Evolutionary conservation across 441 rosid genomes (phyloP).

Genomic region (Gossypium laxum): DNA sequence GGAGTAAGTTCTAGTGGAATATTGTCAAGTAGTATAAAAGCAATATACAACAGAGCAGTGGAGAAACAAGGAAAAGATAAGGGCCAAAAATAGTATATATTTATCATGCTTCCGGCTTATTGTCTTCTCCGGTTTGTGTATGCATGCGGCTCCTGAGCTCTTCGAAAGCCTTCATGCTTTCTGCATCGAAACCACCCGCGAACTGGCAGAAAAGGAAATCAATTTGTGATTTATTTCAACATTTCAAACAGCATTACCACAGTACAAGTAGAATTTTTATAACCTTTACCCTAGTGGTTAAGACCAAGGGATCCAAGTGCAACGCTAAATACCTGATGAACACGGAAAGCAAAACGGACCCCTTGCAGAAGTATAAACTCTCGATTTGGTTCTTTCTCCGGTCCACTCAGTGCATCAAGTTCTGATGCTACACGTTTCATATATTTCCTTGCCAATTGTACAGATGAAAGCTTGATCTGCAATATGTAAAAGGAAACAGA

Average conservation of each 20-base stretch:
- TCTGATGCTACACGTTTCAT: slow-evolving; percentile 86
- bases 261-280: not conserved
- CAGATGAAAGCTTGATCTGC: slow-evolving; percentile 94
- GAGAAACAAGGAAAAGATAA: not conserved
- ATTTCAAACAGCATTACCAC: not conserved
- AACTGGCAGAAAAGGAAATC: slow-evolving; percentile 39
- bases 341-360: slow-evolving; percentile 88
- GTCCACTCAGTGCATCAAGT: slow-evolving; percentile 61
- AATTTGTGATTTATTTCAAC: not conserved
- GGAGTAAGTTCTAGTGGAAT: not conserved
- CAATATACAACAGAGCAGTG: not conserved
- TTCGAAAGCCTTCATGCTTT: slow-evolving; percentile 95
- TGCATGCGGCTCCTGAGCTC: slow-evolving; percentile 66
- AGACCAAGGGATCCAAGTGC: not conserved
- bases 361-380: slow-evolving; percentile 91
- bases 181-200: slow-evolving; percentile 95
- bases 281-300: not conserved
- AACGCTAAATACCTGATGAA: slow-evolving; percentile 61
- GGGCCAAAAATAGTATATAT: not conserved
- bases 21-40: not conserved
- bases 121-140: slow-evolving; percentile 36
- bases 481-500: not conserved
- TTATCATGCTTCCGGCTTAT: slow-evolving; percentile 31
- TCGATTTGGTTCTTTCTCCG: slow-evolving; percentile 84
- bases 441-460: slow-evolving; percentile 82